These are phyloP conservation scores for Nemania bipapillata DNA, from an alignment of 2,329 filamentous ascomycete genomes.

Conservation along the genomic window DNA sequence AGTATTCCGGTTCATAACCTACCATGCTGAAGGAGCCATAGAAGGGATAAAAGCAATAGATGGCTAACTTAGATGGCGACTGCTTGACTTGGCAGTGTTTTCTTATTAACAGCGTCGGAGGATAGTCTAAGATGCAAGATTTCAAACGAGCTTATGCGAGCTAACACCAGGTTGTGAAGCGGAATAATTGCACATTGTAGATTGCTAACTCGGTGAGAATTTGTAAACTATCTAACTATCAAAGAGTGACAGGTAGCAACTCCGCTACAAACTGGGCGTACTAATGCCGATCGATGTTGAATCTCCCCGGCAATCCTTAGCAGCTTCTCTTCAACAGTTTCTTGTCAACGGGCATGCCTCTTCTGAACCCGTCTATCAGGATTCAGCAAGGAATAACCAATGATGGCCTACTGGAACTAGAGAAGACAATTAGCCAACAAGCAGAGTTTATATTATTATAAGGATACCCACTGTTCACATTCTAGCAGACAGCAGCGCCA, in stretches of 20 bases:
- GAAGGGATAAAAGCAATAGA: too few species aligned
- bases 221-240: background rate
- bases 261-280: background rate
- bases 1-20: too few species aligned
- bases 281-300: conserved; percentile 5
- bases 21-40: too few species aligned
- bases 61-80: too few species aligned
- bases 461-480: background rate
- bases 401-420: background rate
- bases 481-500: conserved; percentile 29
- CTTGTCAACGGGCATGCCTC: too few species aligned
- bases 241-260: background rate
- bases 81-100: too few species aligned
- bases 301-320: background rate
- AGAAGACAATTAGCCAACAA: background rate
- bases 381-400: background rate
- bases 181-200: too few species aligned
- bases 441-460: background rate
- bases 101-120: too few species aligned
- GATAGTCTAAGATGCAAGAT: too few species aligned
- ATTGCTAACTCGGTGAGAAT: too few species aligned
- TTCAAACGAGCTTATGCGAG: too few species aligned
- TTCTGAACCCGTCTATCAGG: background rate
- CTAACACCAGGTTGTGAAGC: too few species aligned
- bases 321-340: background rate